phyloP scores from a whole-genome alignment of 1,139 yeast species.

The Hyphopichia pseudoburtonii region DNA sequence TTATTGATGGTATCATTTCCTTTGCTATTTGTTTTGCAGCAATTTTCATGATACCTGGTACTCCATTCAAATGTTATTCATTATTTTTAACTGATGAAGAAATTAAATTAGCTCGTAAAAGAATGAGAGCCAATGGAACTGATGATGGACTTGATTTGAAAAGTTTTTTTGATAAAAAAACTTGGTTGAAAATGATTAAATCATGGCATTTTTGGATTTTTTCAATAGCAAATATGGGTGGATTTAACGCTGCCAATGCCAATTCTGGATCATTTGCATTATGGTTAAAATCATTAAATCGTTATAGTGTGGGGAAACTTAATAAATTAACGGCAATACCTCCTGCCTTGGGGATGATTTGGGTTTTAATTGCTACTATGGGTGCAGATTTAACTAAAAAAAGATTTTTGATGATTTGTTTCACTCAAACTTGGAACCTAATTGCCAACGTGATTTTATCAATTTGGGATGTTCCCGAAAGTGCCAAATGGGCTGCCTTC shows the following conservation, averaged over 20 bases:
- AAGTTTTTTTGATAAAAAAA: conserved; percentile 15
- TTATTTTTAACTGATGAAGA: conserved; percentile 63
- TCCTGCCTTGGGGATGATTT: conserved; percentile 49
- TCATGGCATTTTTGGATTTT: conserved; percentile 44
- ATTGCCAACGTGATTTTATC: conserved; percentile 18
- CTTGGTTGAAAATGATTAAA: conserved; percentile 39
- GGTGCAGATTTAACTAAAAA: conserved; percentile 39
- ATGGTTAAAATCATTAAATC: conserved; percentile 45
- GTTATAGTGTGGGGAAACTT: conserved; percentile 33
- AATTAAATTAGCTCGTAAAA: conserved; percentile 56
- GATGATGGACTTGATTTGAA: conserved; percentile 23
- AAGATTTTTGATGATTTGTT: conserved; percentile 46
- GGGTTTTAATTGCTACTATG: conserved; percentile 37
- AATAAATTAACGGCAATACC: conserved; percentile 41
- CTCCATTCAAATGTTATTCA: conserved; percentile 60
- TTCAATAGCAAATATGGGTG: conserved; percentile 48
- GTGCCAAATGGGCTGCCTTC: conserved; percentile 22
- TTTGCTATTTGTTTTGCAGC: conserved; percentile 58
- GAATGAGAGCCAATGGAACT: conserved; percentile 44
- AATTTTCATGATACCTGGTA: conserved; percentile 64
- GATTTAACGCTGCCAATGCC: conserved; percentile 27
- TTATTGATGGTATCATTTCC: conserved; percentile 27
- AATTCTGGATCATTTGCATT: conserved; percentile 45
- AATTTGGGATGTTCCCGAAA: conserved; percentile 19
- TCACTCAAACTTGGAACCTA: conserved; percentile 36